These are phyloP conservation scores for Fagus crenata DNA, from an alignment of 306 rosid species.

Conservation along the genomic window DNA sequence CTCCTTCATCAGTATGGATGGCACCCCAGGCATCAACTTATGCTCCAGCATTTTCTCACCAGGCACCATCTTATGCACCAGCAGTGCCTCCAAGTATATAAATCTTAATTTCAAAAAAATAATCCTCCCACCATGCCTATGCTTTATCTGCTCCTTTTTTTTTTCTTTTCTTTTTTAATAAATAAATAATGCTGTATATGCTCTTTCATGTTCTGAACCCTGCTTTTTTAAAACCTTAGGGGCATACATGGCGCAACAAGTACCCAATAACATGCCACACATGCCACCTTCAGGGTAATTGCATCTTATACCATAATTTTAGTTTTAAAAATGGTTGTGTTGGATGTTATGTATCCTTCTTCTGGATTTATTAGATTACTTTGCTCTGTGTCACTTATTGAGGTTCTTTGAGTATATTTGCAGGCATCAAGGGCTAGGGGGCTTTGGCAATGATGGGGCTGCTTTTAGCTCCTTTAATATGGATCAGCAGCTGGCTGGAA, in stretches of 20 bases:
- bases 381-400: neutral
- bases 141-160: conserved; percentile 14
- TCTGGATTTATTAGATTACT: neutral
- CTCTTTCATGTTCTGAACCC: conserved; percentile 35
- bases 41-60: conserved; percentile 47
- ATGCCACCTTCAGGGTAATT: conserved; percentile 68
- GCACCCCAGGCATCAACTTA: conserved; percentile 45
- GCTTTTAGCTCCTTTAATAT: conserved; percentile 56
- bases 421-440: conserved; percentile 69
- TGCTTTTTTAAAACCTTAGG: conserved; percentile 58
- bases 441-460: conserved; percentile 44
- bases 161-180: neutral
- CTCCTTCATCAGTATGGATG: conserved; percentile 65
- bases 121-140: neutral
- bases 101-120: neutral
- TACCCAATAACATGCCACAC: conserved; percentile 54
- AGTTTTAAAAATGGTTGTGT: neutral
- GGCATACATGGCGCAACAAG: conserved; percentile 60
- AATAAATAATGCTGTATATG: neutral
- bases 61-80: conserved; percentile 50
- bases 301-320: conserved; percentile 2
- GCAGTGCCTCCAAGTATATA: conserved; percentile 59
- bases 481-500: conserved; percentile 53
- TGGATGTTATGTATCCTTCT: conserved; percentile 15
- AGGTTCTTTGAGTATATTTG: conserved; percentile 11